Conservation (phyloP, 176 grass and related monocot genomes). For the Aegilops bicornis region DNA sequence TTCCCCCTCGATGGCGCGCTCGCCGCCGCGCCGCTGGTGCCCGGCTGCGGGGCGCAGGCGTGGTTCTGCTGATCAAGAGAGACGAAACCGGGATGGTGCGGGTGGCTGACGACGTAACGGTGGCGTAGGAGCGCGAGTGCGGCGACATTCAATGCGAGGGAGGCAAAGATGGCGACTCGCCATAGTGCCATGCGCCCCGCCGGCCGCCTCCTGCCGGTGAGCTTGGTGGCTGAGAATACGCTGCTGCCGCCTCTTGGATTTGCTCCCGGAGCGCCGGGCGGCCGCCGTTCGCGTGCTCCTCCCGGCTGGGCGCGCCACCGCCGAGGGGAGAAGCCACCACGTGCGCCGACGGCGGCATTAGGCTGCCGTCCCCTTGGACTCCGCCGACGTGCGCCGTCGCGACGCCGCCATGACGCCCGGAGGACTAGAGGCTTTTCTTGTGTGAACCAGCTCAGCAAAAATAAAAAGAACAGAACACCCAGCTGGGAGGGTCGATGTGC, state of each 20-base stretch:
- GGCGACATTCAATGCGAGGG: slow-evolving; percentile 33
- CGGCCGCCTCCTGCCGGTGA: neutral
- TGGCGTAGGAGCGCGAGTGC: slow-evolving; percentile 18
- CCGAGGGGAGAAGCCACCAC: neutral
- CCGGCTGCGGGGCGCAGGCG: neutral
- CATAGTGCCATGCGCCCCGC: neutral
- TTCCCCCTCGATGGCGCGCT: slow-evolving; percentile 33
- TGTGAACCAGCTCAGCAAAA: no score
- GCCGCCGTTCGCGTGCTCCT: neutral
- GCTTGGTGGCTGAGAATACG: neutral
- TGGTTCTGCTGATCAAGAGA: neutral
- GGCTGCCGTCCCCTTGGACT: neutral
- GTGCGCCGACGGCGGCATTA: neutral
- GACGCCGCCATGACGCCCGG: slow-evolving; percentile 20
- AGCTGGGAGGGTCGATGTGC: no score
- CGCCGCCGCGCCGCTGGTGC: neutral
- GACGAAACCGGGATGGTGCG: neutral
- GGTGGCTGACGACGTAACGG: neutral
- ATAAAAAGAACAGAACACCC: no score
- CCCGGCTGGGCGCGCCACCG: neutral
- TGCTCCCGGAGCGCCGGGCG: neutral
- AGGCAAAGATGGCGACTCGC: slow-evolving; percentile 16
- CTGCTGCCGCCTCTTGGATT: neutral
- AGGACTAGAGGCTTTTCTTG: no score
- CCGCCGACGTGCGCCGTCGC: neutral